Evolutionary conservation across 2,329 filamentous ascomycete genomes (phyloP), one percentile per base, ranked within the genome.

Genomic region (Calonectria ilicicola): DNA sequence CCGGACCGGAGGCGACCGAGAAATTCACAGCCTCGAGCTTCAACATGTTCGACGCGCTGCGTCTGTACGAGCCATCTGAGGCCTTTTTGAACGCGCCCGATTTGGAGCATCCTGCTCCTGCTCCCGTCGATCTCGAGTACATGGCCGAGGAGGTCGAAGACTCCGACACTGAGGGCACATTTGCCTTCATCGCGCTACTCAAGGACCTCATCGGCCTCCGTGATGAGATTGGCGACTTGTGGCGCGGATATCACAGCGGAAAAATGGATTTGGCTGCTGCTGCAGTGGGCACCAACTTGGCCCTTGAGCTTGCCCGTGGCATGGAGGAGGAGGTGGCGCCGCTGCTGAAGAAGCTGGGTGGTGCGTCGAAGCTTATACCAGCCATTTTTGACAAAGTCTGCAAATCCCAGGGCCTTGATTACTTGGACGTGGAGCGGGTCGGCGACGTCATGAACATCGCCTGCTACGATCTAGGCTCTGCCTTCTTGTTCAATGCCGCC

Each of bases 301-400:
- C 65, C 38, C 15, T 46, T 8, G 65, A 46, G 49, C 65, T 67
- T 12, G 65, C 65, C 1, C 65, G 49, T 6, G 17, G 38, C 26
- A 58, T 67, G 49, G 65, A 67, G n/a, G 65, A 67, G 23, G 65
- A 67, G 38, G 15, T 67, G 35, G 21, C 23, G 19, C 49, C 65
- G 17, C 14, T 44, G 49, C 12, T 67, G 32, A 32, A 58, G 26
- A 67, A 67, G 26, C 14, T 35, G 10, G 65, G 49, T 5, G 49
- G 49, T 10, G 26, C 35, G 1, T 5, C n/a, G 1, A 6, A 8
- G 1, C 26, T 67, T 6, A n/a, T 67, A 5, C 26, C 38, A 1
- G 14, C 8, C 3, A 7, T 21, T 1, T 67, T 58, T 35, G 15
- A 42, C 3, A 10, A 19, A 1, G 27, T 23, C 38, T 67, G 47